These are phyloP conservation scores for Eutrema yunnanense DNA, from an alignment of 345 rosid genomes.

Conservation along the genomic window DNA sequence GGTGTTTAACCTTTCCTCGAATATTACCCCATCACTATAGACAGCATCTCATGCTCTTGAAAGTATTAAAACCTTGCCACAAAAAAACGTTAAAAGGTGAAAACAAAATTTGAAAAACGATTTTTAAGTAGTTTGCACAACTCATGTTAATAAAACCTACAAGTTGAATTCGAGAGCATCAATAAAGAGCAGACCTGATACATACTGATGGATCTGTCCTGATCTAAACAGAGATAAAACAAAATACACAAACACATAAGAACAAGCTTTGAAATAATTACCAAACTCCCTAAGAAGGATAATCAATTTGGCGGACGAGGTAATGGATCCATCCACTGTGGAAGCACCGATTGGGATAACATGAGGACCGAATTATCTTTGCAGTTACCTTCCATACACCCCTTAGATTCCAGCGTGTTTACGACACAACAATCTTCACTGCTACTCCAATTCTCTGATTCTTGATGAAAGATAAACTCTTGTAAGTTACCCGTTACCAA, in stretches of 20 bases:
- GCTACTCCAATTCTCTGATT: too few species aligned
- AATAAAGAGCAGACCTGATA: not conserved
- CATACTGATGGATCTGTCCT: too few species aligned
- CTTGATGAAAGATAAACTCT: not conserved
- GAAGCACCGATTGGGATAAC: constrained; percentile 4
- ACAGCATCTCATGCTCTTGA: not conserved
- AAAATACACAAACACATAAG: not conserved
- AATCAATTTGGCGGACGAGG: not conserved
- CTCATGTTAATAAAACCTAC: not conserved
- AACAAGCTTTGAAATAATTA: not conserved
- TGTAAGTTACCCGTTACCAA: not conserved
- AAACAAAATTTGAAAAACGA: not conserved
- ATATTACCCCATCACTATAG: too few species aligned
- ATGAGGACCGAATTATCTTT: not conserved
- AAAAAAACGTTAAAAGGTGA: not conserved
- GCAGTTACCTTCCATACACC: not conserved
- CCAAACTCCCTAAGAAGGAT: not conserved
- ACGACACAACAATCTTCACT: not conserved
- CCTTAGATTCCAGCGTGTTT: not conserved
- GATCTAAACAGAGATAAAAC: not conserved
- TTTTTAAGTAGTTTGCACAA: not conserved
- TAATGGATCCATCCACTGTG: constrained; percentile 1
- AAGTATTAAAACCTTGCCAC: not conserved
- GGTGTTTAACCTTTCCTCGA: too few species aligned
- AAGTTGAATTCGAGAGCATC: not conserved